phyloP scores from a whole-genome alignment of 2,329 filamentous ascomycete genomes.

The Aspergillus proliferans region DNA sequence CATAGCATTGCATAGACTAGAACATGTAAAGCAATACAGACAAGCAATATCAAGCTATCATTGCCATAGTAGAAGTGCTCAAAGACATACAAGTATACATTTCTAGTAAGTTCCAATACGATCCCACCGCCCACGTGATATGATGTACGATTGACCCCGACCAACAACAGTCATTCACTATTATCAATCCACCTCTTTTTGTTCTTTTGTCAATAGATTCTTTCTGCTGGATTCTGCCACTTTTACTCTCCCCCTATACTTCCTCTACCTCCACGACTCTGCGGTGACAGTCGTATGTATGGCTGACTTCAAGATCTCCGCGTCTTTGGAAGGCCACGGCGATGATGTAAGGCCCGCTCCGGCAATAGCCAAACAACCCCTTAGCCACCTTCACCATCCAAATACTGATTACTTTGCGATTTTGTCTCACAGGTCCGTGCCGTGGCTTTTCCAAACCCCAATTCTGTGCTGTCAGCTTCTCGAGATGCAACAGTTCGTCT shows the following conservation, averaged over 20 bases:
- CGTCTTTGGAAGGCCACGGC: constrained; percentile 80
- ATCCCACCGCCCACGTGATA: constrained; percentile 29
- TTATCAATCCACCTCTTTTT: background rate
- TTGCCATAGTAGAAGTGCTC: background rate
- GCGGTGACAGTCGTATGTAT: constrained; percentile 42
- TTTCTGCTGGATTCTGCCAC: background rate
- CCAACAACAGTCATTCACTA: background rate
- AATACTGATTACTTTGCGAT: constrained; percentile 57
- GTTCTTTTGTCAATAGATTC: background rate
- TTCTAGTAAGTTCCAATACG: constrained; percentile 11
- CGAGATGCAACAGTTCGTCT: constrained; percentile 83
- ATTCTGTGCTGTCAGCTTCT: constrained; percentile 75
- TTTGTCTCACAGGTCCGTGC: constrained; percentile 65
- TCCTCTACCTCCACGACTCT: background rate
- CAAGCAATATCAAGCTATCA: no score
- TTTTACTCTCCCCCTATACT: background rate
- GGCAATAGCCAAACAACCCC: constrained; percentile 3
- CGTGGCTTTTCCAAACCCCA: constrained; percentile 68
- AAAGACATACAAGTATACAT: background rate
- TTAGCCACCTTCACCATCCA: constrained; percentile 10
- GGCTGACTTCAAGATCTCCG: constrained; percentile 87
- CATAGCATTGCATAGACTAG: no score
- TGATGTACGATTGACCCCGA: constrained; percentile 17
- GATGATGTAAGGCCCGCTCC: constrained; percentile 66
- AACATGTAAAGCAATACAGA: no score